Base-by-base conservation (phyloP, 2,329 filamentous ascomycete genomes). In the Penicillium sp. region DNA sequence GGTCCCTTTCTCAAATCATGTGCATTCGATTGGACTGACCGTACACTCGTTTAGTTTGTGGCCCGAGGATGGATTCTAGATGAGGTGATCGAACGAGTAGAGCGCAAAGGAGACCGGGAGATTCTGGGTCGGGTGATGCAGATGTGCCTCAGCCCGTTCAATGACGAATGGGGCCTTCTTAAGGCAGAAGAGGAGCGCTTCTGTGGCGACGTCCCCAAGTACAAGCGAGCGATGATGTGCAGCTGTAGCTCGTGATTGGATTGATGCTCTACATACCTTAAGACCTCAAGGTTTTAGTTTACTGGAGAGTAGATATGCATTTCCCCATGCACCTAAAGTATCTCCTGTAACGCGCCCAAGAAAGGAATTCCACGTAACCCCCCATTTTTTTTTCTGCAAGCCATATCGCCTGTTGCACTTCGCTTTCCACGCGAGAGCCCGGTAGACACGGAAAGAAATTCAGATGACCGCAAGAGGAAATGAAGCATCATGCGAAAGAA, bases 11-110 rank as follows among this genome's bases (percentile, higher is more conserved):
- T 8, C 25, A 14, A 6, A 13, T 2, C 23, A 18, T 20, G 3
- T 9, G 13, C 19, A 13, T 33, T 43, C 41, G 25, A 47, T 15
- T 7, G 20, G n/a, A n/a, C n/a, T n/a, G n/a, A n/a, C n/a, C n/a
- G n/a, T n/a, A n/a, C n/a, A n/a, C 26, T 29, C 4, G 6, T 35
- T 15, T 34, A 78, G 70, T 98, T 98, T 58, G 74, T 96, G 0
- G 88, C 93, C 0, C 79, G 89, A 32, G 83, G 86, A 13, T 98
- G 91, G 90, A 80, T 98, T 36, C 74, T 98, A 14, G 91, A 97
- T 62, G 93, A 98, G 65, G 65, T 98, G 10, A 97, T 98, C 51
- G 80, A 85, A 31, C 79, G 87, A 7, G 90, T 97, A 0, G 88
- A 97, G 65, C 87, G 87, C 62, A 81, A 83, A 36, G 80, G 82